Conservation (phyloP, 352 stramenopile genomes). For the Globisporangium solare region DNA sequence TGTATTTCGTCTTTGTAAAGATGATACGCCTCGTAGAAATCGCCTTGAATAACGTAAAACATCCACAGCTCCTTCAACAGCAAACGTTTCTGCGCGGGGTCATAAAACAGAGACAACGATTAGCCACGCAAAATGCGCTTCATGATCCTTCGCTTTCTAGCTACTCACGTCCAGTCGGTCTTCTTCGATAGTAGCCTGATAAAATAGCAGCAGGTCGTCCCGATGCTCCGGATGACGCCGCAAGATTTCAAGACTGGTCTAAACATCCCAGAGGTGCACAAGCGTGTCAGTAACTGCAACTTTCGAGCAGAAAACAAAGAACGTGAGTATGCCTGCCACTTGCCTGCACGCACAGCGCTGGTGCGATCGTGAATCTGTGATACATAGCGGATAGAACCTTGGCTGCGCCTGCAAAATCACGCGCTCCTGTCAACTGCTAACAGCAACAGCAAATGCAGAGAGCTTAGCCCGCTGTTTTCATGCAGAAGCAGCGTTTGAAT, state of each 20-base stretch:
- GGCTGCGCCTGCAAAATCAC: slow-evolving; percentile 65
- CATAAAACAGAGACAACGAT: too few species aligned
- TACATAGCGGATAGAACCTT: slow-evolving; percentile 68
- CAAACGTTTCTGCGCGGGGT: slow-evolving; percentile 35
- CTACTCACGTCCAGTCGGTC: slow-evolving; percentile 44
- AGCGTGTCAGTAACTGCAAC: too few species aligned
- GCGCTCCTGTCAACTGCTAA: slow-evolving; percentile 51
- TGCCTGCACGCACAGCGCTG: slow-evolving; percentile 65
- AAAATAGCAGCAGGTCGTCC: slow-evolving; percentile 55
- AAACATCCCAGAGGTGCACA: not conserved
- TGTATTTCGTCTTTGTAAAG: slow-evolving; percentile 76
- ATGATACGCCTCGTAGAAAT: slow-evolving; percentile 79
- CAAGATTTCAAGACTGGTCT: slow-evolving; percentile 78
- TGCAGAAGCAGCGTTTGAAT: not conserved
- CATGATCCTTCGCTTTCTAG: not conserved
- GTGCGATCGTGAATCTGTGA: slow-evolving; percentile 52
- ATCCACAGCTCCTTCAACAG: slow-evolving; percentile 75
- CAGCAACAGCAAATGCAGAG: not conserved
- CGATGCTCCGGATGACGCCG: slow-evolving; percentile 43
- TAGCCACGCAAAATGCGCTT: too few species aligned
- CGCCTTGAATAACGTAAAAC: slow-evolving; percentile 57
- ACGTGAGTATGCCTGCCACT: not conserved
- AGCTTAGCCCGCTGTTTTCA: too few species aligned
- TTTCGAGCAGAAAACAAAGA: slow-evolving; percentile 2
- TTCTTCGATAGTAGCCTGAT: slow-evolving; percentile 37